Base-by-base conservation (phyloP, 805 yeast species). In the Cyberlindnera mycetangii region DNA sequence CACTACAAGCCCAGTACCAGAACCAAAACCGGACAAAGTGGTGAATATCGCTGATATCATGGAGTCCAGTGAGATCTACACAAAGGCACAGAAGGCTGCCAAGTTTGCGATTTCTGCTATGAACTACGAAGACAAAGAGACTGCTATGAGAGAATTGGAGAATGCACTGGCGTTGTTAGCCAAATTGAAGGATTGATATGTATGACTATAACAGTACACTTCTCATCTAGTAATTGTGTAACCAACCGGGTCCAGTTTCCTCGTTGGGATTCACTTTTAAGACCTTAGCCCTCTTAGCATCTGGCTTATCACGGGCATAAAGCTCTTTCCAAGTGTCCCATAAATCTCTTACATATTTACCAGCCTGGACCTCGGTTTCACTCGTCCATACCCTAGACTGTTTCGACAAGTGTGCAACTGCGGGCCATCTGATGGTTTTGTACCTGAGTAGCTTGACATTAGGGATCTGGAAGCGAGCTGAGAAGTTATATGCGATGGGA, bases 101-200 rank as follows among this genome's bases (percentile, higher is more conserved):
- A 83, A 79, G 58, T 85, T 81, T 60, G 92, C 89, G 2, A 79
- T 84, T 7, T 81, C 89, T 45, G 93, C 95, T 0, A 69, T 85
- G 58, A 84, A 84, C 58, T 85, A 84, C 59, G 92, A 85, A 49
- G 95, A 85, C 54, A 65, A 77, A 28, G 72, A 61, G 3, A 85
- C 92, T 0, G 92, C 92, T 3, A 78, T 79, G 35, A 68, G 66
- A 30, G 88, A 85, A 58, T 63, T 85, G 37, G 61, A 65, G 15
- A 59, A 68, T 20, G 89, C 89, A 0, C 60, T 84, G 33, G 72
- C 69, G 16, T 53, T 80, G 28, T 47, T 70, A 31, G 36, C 37
- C 3, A 38, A 39, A 24, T 22, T 56, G 38, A 25, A 45, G 30
- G 22, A 36, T 3, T 39, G 28, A 39, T 20, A 11, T 11, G 15